Conservation (phyloP, 1,284 basidiomycete species). For the Neolentinus lepideus region DNA sequence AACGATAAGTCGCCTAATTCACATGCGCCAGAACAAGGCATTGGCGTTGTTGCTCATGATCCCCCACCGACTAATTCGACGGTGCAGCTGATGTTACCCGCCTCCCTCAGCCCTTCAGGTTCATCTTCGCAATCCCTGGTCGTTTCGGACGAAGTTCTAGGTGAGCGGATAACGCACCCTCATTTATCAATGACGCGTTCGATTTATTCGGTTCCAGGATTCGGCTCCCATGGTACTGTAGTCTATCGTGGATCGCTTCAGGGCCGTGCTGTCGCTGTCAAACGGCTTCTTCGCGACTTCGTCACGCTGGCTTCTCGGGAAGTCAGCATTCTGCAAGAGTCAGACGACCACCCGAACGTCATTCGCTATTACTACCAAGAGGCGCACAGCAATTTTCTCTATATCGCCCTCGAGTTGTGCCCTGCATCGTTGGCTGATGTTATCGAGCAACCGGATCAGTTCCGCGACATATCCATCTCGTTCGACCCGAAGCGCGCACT, state of each 20-base stretch:
- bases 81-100: slow-evolving; percentile 19
- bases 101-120: slow-evolving; percentile 19
- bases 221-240: slow-evolving; percentile 95
- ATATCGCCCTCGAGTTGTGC: slow-evolving; percentile 96
- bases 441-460: slow-evolving; percentile 76
- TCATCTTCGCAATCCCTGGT: slow-evolving; percentile 34
- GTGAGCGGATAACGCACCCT: slow-evolving; percentile 32
- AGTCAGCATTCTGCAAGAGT: slow-evolving; percentile 91
- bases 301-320: slow-evolving; percentile 93
- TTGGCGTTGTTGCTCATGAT: not conserved
- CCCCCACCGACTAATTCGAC: slow-evolving; percentile 2
- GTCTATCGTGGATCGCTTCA: slow-evolving; percentile 93
- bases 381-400: slow-evolving; percentile 87
- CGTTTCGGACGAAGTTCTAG: slow-evolving; percentile 76
- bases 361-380: slow-evolving; percentile 99
- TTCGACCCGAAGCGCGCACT: slow-evolving; percentile 89
- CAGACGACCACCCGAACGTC: slow-evolving; percentile 97
- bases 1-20: slow-evolving; percentile 9
- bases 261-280: slow-evolving; percentile 94
- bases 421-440: slow-evolving; percentile 93
- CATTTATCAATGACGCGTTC: not conserved
- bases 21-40: not conserved
- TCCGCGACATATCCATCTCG: slow-evolving; percentile 56
- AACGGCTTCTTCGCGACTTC: slow-evolving; percentile 92
- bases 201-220: slow-evolving; percentile 44